Evolutionary conservation across 306 rosid genomes (phyloP), one percentile per base, ranked within the genome.

Genomic region (Gynostemma pentaphyllum): DNA sequence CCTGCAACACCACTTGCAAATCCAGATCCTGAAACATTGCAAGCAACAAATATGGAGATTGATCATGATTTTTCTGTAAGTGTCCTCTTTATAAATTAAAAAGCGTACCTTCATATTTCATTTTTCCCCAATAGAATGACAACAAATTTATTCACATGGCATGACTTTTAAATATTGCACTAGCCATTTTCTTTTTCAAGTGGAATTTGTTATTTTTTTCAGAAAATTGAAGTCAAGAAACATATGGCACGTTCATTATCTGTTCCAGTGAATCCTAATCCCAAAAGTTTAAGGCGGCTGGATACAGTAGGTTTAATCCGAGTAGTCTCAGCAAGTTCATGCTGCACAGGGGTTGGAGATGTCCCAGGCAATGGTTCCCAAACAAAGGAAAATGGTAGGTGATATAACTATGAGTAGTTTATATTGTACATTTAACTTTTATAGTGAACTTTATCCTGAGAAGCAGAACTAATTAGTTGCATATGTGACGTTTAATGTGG

Each of bases 201-300:
- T 66, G 53, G 27, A 73, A 37, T 57, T 49, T 64, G 63, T 72
- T 66, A 46, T 68, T 79, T 15, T n/a, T 62, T 48, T 52, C 81
- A 89, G 97, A 75, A 68, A 73, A 42, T 24, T 42, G 83, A 79
- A 56, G 80, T 60, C 53, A 78, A 75, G 61, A 85, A 75, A 69
- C 85, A 73, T 34, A 86, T 89, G 67, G 67, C 78, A 53, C 87
- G 97, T 62, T 89, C 97, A 65, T 75, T 83, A 52, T 89, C 97
- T 7, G 97, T 86, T 64, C 97, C 97, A 42, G 82, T 78, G 67
- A 70, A 80, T 62, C 66, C 76, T 45, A 83, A 79, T 73, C 34
- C 75, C 44, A 64, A 70, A 72, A 78, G 70, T 60, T 71, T 80
- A 67, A 81, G 78, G 82, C 76, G 68, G 62, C 55, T 75, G 47